phyloP scores from a whole-genome alignment of 352 stramenopile genomes.

The Phytopythium montanum region DNA sequence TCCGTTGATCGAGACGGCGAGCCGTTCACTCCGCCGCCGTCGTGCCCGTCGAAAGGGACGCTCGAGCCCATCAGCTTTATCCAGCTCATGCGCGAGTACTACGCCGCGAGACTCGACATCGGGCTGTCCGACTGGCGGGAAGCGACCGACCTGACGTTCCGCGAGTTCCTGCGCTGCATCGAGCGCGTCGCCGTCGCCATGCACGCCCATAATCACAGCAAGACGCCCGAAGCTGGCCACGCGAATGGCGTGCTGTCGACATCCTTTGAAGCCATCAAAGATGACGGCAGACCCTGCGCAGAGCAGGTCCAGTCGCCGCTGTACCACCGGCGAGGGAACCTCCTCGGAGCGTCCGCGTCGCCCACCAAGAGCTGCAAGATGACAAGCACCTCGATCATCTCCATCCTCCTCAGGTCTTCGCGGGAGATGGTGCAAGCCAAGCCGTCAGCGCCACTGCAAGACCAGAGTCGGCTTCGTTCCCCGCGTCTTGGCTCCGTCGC shows the following conservation, averaged over 20 bases:
- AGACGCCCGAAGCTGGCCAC: constrained; percentile 1
- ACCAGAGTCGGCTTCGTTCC: background rate
- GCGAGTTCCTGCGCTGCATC: constrained; percentile 68
- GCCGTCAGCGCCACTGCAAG: background rate
- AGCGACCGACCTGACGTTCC: constrained; percentile 55
- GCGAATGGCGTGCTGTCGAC: constrained; percentile 41
- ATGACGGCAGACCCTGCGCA: constrained; percentile 25
- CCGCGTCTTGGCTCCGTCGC: background rate
- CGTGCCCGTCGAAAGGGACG: constrained; percentile 17
- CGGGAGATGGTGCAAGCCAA: constrained; percentile 20
- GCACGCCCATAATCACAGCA: constrained; percentile 29
- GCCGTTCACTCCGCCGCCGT: constrained; percentile 30
- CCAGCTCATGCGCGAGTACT: constrained; percentile 69
- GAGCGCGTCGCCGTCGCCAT: constrained; percentile 69
- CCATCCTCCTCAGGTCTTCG: constrained; percentile 48
- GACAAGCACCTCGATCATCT: constrained; percentile 59
- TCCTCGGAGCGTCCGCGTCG: constrained; percentile 23
- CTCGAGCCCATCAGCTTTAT: constrained; percentile 57
- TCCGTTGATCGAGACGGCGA: constrained; percentile 48
- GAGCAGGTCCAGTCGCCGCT: constrained; percentile 20
- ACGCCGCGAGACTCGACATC: constrained; percentile 69
- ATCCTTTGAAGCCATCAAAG: constrained; percentile 49
- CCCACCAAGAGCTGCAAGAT: constrained; percentile 60
- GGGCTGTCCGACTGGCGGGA: constrained; percentile 62
- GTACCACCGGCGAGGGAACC: constrained; percentile 53